These are phyloP conservation scores for Colletotrichum sp. DNA, from an alignment of 2,329 filamentous ascomycete species.

Conservation along the genomic window DNA sequence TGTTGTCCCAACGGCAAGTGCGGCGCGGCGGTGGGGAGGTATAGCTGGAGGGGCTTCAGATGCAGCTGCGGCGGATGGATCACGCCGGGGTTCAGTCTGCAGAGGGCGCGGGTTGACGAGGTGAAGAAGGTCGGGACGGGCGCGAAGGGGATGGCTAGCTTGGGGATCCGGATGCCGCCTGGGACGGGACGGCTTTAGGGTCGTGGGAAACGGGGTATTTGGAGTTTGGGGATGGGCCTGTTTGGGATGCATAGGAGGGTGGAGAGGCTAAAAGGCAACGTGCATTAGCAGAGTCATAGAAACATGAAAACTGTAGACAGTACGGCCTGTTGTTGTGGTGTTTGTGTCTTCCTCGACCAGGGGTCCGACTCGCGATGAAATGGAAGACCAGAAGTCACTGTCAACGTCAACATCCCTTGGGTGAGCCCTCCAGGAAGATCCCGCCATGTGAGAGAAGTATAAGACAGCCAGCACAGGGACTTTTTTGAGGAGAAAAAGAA, in stretches of 20 bases:
- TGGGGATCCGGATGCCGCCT: constrained; percentile 64
- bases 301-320: neutral
- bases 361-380: neutral
- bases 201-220: neutral
- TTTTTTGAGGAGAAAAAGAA: rapidly evolving
- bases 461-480: neutral
- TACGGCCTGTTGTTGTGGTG: rapidly evolving
- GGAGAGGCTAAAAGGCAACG: neutral
- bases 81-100: constrained; percentile 86
- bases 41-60: constrained; percentile 94
- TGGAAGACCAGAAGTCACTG: neutral
- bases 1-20: constrained; percentile 83
- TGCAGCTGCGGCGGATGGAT: constrained; percentile 93
- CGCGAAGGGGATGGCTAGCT: constrained; percentile 25
- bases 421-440: neutral
- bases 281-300: neutral
- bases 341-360: neutral
- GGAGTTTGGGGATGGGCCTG: neutral
- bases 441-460: too few species aligned
- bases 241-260: neutral
- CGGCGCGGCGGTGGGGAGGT: constrained; percentile 84
- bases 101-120: constrained; percentile 83
- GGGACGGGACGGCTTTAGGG: constrained; percentile 28
- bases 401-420: neutral
- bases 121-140: constrained; percentile 34